phyloP scores from a whole-genome alignment of 2,329 filamentous ascomycete genomes.

The Coleophoma crateriformis region DNA sequence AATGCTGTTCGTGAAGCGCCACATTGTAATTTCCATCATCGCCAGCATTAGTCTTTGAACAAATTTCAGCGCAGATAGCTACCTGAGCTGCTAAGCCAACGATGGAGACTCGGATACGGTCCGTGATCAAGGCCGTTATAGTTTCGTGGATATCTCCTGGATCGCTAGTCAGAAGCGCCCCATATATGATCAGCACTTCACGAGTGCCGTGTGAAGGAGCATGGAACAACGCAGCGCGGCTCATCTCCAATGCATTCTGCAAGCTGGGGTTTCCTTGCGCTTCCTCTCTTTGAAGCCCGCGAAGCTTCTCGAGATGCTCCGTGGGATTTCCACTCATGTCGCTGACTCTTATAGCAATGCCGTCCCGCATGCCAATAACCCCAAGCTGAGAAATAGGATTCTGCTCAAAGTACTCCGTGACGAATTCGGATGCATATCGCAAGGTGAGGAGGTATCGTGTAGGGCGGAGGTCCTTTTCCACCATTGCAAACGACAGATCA shows the following conservation, averaged over 20 bases:
- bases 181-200: slow-evolving; percentile 88
- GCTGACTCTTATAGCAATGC: slow-evolving; percentile 77
- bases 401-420: slow-evolving; percentile 94
- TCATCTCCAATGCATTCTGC: slow-evolving; percentile 96
- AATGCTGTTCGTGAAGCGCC: slow-evolving; percentile 81
- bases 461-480: slow-evolving; percentile 89
- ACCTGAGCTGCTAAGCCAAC: slow-evolving; percentile 90
- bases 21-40: slow-evolving; percentile 74
- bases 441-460: slow-evolving; percentile 79
- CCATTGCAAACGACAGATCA: slow-evolving; percentile 90
- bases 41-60: slow-evolving; percentile 78
- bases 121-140: slow-evolving; percentile 69
- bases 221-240: slow-evolving; percentile 84
- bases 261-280: slow-evolving; percentile 73
- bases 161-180: slow-evolving; percentile 83
- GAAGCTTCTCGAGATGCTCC: slow-evolving; percentile 76
- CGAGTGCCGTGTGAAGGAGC: slow-evolving; percentile 89
- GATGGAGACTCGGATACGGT: slow-evolving; percentile 82
- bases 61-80: slow-evolving; percentile 86
- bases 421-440: slow-evolving; percentile 79
- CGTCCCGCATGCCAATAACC: slow-evolving; percentile 89
- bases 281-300: slow-evolving; percentile 59
- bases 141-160: slow-evolving; percentile 95
- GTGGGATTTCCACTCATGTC: slow-evolving; percentile 89
- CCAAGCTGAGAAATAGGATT: slow-evolving; percentile 96